Percentiles rank a stretch among this genome's conserved stretches.
These are phyloP conservation scores for Kickxella alabastrina DNA, from an alignment of 192 early-diverging fungal species.

Conservation along the genomic window DNA sequence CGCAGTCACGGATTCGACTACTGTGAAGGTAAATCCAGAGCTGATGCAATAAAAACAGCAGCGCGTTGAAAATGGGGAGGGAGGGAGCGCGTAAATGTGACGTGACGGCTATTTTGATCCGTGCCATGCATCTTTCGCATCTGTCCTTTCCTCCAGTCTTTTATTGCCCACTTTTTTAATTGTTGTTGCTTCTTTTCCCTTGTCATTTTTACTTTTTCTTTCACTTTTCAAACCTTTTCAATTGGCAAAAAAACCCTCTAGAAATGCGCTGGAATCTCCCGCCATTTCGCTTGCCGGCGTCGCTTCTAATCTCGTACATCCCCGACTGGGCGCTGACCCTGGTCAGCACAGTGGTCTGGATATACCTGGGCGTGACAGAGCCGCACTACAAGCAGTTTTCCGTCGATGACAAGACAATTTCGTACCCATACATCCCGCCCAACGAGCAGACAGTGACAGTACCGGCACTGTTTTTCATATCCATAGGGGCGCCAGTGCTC, in stretches of 20 bases:
- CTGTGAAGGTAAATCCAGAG: too few species aligned
- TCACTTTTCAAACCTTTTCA: not conserved
- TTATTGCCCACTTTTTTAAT: too few species aligned
- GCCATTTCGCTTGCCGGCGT: constrained; percentile 6
- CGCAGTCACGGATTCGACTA: too few species aligned
- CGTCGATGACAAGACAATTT: constrained; percentile 62
- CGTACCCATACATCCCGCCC: constrained; percentile 54
- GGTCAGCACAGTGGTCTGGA: constrained; percentile 55
- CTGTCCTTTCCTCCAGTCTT: too few species aligned
- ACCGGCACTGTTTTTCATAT: constrained; percentile 30
- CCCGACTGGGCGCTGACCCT: constrained; percentile 57
- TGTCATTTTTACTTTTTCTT: too few species aligned
- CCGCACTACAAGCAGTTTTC: constrained; percentile 72
- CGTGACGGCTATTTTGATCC: too few species aligned
- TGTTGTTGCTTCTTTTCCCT: too few species aligned
- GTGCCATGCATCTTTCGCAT: too few species aligned
- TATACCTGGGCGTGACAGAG: constrained; percentile 53
- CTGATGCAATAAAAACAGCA: too few species aligned
- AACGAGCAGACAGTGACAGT: constrained; percentile 40
- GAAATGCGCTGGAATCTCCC: constrained; percentile 10
- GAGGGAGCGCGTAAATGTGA: too few species aligned
- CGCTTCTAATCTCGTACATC: constrained; percentile 26
- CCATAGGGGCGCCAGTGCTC: constrained; percentile 23
- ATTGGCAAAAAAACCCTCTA: not conserved
- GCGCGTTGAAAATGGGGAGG: too few species aligned